Evolutionary conservation across 176 grass and related monocot genomes (phyloP).

Genomic region (Oryza longistaminata): DNA sequence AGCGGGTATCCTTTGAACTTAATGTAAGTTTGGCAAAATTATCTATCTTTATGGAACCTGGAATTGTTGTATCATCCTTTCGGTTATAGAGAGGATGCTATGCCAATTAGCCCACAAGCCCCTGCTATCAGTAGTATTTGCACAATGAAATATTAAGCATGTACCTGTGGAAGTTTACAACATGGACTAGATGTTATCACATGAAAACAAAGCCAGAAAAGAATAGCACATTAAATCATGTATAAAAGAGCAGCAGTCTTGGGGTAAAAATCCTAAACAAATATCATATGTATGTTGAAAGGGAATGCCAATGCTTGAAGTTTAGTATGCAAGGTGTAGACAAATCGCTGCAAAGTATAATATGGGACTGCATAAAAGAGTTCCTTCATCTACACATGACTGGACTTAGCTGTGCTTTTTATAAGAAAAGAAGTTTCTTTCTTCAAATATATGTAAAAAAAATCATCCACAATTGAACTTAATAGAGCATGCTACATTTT

Average conservation of each 20-base stretch:
- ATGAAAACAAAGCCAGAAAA: not conserved
- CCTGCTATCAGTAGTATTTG: not conserved
- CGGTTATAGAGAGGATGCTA: not conserved
- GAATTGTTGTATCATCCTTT: constrained; percentile 6
- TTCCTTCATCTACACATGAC: not conserved
- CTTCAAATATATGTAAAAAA: not conserved
- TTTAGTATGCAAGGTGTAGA: constrained; percentile 9
- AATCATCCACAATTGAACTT: not conserved
- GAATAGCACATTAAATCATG: not conserved
- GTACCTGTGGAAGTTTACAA: not conserved
- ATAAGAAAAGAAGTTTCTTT: not conserved
- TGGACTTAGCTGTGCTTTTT: not conserved
- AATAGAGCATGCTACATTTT: constrained; percentile 13
- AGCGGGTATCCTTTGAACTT: constrained; percentile 10
- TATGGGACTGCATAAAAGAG: not conserved
- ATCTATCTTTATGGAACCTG: constrained; percentile 10
- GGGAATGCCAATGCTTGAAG: not conserved
- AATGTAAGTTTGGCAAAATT: not conserved
- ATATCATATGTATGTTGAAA: not conserved
- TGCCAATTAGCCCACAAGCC: constrained; percentile 2
- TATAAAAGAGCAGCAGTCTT: not conserved
- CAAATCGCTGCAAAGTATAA: not conserved
- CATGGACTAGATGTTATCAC: not conserved
- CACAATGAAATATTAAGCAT: constrained; percentile 11
- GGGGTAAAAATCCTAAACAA: not conserved